Conservation (phyloP, 345 rosid species). For the Laguncularia racemosa region DNA sequence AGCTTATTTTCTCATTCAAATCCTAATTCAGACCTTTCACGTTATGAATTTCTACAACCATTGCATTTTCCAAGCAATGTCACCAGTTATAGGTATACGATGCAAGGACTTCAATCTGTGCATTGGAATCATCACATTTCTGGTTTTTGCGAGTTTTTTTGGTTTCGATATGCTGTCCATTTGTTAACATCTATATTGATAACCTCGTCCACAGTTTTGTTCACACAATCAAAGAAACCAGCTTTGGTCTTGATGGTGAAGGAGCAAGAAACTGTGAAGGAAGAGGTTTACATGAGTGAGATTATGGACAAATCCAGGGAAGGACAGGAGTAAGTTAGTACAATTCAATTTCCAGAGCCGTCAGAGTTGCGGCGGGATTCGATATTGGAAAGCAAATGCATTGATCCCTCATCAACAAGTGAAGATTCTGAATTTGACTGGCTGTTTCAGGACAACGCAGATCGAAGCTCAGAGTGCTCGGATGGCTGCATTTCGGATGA, state of each 20-base stretch:
- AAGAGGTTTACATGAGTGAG: slow-evolving; percentile 5
- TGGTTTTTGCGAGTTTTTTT: neutral
- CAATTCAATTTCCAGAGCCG: slow-evolving; percentile 1
- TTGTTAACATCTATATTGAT: neutral
- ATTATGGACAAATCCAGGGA: slow-evolving; percentile 6
- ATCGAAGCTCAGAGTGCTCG: slow-evolving; percentile 29
- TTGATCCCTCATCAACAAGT: slow-evolving; percentile 2
- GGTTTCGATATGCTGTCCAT: slow-evolving; percentile 2
- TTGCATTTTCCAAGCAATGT: neutral
- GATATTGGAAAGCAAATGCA: slow-evolving; percentile 5
- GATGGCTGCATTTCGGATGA: slow-evolving; percentile 64
- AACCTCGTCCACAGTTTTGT: neutral
- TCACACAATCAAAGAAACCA: neutral
- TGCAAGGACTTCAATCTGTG: no score
- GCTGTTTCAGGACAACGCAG: slow-evolving; percentile 20
- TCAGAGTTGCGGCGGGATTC: neutral
- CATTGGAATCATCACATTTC: neutral
- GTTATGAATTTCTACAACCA: neutral
- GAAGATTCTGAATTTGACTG: slow-evolving; percentile 24
- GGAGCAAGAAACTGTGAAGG: slow-evolving; percentile 1
- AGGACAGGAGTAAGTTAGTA: neutral
- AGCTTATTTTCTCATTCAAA: no score
- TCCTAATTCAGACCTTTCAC: no score
- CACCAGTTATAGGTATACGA: no score
- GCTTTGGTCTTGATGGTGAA: neutral